phyloP scores from a whole-genome alignment of 116 monocot species.

The Posidonia oceanica region DNA sequence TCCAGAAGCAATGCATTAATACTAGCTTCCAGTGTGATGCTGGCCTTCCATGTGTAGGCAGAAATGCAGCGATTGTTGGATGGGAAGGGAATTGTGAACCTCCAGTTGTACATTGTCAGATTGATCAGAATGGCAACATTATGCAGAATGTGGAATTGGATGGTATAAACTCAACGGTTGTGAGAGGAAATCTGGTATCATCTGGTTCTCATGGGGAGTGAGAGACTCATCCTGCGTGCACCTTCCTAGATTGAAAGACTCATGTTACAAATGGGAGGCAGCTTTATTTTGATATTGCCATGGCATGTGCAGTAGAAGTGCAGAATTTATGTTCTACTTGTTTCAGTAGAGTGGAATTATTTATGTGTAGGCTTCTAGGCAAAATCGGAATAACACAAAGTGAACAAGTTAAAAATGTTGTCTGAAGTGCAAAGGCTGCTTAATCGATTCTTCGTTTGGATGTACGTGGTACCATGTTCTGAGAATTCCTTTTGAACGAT shows the following conservation, averaged over 20 bases:
- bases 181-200: conserved; percentile 16
- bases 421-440: too few species aligned
- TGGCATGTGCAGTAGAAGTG: neutral
- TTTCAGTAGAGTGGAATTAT: neutral
- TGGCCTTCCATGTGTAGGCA: conserved; percentile 13
- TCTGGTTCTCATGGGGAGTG: conserved; percentile 4
- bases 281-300: neutral
- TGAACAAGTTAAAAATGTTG: too few species aligned
- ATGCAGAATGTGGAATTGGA: conserved; percentile 16
- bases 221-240: neutral
- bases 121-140: conserved; percentile 17
- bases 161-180: conserved; percentile 17
- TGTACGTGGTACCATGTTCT: too few species aligned
- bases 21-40: conserved; percentile 25
- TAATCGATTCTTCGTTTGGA: too few species aligned
- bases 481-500: too few species aligned
- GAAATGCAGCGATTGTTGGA: conserved; percentile 14
- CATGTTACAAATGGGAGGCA: neutral
- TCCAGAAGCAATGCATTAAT: conserved; percentile 35
- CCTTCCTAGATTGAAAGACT: too few species aligned
- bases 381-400: too few species aligned
- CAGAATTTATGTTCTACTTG: neutral
- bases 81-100: conserved; percentile 38
- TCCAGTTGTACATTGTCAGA: conserved; percentile 29
- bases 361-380: neutral